A percentile compares a stretch with the other conserved stretches of the same genome.
These are phyloP conservation scores for Akanthomyces muscarius DNA, from an alignment of 2,329 filamentous ascomycete genomes.

Conservation along the genomic window DNA sequence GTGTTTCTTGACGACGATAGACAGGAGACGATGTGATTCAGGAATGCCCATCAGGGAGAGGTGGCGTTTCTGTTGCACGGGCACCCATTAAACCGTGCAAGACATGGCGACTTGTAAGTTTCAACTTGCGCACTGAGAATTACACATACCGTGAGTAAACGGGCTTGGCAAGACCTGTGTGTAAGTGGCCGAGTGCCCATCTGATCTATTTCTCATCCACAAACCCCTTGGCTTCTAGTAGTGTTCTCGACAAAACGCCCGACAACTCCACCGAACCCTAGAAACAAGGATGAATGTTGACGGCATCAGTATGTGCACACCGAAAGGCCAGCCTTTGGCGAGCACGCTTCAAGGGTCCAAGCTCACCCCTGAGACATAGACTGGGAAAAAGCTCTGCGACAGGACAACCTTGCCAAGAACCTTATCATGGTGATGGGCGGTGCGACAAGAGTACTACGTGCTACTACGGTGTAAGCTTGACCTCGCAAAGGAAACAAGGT, in stretches of 20 bases:
- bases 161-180: conserved; percentile 13
- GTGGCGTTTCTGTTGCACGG: conserved; percentile 8
- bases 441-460: neutral
- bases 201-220: conserved; percentile 7
- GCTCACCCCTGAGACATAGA: conserved; percentile 13
- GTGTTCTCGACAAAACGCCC: neutral
- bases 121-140: conserved; percentile 7
- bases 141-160: neutral
- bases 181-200: conserved; percentile 14
- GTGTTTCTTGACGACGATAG: neutral
- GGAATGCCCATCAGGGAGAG: conserved; percentile 2
- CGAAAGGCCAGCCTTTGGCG: neutral
- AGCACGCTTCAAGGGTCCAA: conserved; percentile 13
- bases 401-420: conserved; percentile 14
- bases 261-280: neutral
- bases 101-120: conserved; percentile 8
- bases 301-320: neutral
- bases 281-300: neutral
- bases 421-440: conserved; percentile 9
- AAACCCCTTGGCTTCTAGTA: neutral
- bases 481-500: conserved; percentile 1
- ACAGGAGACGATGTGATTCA: neutral
- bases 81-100: neutral
- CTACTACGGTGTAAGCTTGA: neutral
- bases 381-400: conserved; percentile 3